Conservation (phyloP, 2,329 filamentous ascomycete genomes). For the Aureobasidium leucospermi region DNA sequence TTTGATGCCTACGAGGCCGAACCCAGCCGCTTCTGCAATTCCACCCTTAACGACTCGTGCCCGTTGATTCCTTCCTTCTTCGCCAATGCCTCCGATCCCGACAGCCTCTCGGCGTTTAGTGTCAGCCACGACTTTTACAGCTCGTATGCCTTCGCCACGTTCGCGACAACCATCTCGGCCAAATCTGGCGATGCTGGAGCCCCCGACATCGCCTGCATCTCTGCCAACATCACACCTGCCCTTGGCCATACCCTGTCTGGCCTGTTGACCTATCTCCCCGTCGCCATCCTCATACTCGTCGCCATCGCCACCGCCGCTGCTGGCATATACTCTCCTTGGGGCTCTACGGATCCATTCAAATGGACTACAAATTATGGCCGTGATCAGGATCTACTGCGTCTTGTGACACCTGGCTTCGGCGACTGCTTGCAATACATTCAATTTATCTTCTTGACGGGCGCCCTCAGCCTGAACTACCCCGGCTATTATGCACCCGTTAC, state of each 20-base stretch:
- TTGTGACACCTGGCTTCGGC: slow-evolving; percentile 92
- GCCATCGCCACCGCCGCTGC: slow-evolving; percentile 77
- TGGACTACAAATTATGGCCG: slow-evolving; percentile 98
- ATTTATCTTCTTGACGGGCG: slow-evolving; percentile 82
- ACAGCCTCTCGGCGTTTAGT: slow-evolving; percentile 62
- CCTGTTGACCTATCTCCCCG: slow-evolving; percentile 67
- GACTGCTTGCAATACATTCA: slow-evolving; percentile 97
- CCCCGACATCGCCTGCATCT: slow-evolving; percentile 69
- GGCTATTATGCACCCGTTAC: slow-evolving; percentile 90
- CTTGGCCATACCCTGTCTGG: slow-evolving; percentile 62
- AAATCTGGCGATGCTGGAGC: slow-evolving; percentile 62
- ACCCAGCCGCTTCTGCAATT: slow-evolving; percentile 58
- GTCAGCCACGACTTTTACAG: slow-evolving; percentile 68
- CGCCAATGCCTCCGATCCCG: slow-evolving; percentile 44
- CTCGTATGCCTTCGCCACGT: slow-evolving; percentile 79
- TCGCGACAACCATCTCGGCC: slow-evolving; percentile 65
- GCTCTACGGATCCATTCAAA: slow-evolving; percentile 78
- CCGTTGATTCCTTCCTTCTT: slow-evolving; percentile 69
- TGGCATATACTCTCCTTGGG: slow-evolving; percentile 88
- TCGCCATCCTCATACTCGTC: slow-evolving; percentile 70
- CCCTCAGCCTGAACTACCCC: slow-evolving; percentile 78
- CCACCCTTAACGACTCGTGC: slow-evolving; percentile 55
- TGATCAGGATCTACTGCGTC: slow-evolving; percentile 80
- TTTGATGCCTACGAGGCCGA: slow-evolving; percentile 60
- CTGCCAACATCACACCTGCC: slow-evolving; percentile 74